Percentiles rank a stretch among this genome's conserved stretches.
Conservation (phyloP, 768 basidiomycete genomes). For the Russula sp. region DNA sequence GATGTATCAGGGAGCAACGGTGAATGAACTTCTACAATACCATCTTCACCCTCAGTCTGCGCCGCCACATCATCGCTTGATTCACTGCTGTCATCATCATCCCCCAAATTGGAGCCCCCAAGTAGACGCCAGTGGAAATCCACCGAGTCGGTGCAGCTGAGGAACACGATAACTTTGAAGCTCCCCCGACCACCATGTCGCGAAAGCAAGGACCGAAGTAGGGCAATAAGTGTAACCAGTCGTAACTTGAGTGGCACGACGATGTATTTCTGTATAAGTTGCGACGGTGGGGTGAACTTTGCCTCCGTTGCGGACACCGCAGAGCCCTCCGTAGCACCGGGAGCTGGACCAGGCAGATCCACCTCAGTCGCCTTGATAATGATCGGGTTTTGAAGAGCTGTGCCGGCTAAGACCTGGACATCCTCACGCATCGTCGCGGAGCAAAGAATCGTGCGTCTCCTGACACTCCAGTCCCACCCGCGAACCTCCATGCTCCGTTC, state of each 20-base stretch:
- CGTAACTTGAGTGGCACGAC: slow-evolving; percentile 88
- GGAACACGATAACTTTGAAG: slow-evolving; percentile 85
- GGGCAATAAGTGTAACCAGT: slow-evolving; percentile 82
- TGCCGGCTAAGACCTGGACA: slow-evolving; percentile 88
- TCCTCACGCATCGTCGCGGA: slow-evolving; percentile 95
- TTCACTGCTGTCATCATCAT: slow-evolving; percentile 17
- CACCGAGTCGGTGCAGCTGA: slow-evolving; percentile 96
- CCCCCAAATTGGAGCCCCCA: slow-evolving; percentile 29
- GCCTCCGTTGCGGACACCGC: slow-evolving; percentile 30
- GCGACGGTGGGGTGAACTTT: slow-evolving; percentile 89
- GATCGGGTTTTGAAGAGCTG: slow-evolving; percentile 67
- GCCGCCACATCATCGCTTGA: slow-evolving; percentile 26
- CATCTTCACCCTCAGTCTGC: slow-evolving; percentile 19
- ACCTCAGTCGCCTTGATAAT: slow-evolving; percentile 70
- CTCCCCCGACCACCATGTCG: slow-evolving; percentile 46
- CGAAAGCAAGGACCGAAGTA: slow-evolving; percentile 73
- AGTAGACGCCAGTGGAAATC: slow-evolving; percentile 93
- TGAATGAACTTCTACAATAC: slow-evolving; percentile 52
- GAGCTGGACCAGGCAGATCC: slow-evolving; percentile 30
- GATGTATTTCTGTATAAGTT: slow-evolving; percentile 86
- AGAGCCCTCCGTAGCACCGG: slow-evolving; percentile 21
- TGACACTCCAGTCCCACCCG: slow-evolving; percentile 77
- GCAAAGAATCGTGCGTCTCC: slow-evolving; percentile 83
- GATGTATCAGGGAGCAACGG: slow-evolving; percentile 74
- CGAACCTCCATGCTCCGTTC: slow-evolving; percentile 66